Base-by-base conservation (phyloP, 768 basidiomycete species). In the Lentinula raphanica region DNA sequence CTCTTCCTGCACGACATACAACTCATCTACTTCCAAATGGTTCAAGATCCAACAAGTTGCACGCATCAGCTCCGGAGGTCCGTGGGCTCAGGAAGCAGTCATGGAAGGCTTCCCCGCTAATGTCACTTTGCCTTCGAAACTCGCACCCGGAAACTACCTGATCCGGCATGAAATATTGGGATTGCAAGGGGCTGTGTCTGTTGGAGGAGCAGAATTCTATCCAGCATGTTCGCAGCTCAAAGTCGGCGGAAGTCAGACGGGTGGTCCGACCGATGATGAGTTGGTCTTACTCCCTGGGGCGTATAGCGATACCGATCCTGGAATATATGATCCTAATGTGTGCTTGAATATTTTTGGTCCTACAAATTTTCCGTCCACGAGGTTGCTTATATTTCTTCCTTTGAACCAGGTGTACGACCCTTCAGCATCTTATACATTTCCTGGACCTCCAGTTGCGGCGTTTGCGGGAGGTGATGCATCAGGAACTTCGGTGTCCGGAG, bases 141-240 rank as follows among this genome's bases (percentile, higher is more conserved):
- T 92, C 55, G 76, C 82, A 2, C 71, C 86, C 2, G 90, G 90
- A 4, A 81, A 86, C 63, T 92, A 92, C 68, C 74, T 92, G 59
- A 68, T 91, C 66, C 87, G 90, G 1, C 85, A 90, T 68, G 90
- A 92, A 67, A 86, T 92, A 69, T 85, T 92, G 67, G 85, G 86
- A 9, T 80, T 92, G 13, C 90, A 92, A 65, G 77, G 42, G 3
- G 89, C 79, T 5, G 75, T 66, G n/a, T 62, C 65, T 2, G 9
- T 65, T 17, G 83, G 84, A 5, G 87, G 87, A 19, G 90, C 88
- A 2, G 90, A 93, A 71, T 92, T 91, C 71, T 93, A 93, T 68
- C 85, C 87, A 0, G 80, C 82, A 27, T 93, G 90, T 68, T 75
- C 79, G 2, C 79, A 85, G 69, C 66, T 88, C 60, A 71, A 67